Evolutionary conservation across 1,139 yeast genomes (phyloP).

Genomic region (Yamadazyma dendronema): DNA sequence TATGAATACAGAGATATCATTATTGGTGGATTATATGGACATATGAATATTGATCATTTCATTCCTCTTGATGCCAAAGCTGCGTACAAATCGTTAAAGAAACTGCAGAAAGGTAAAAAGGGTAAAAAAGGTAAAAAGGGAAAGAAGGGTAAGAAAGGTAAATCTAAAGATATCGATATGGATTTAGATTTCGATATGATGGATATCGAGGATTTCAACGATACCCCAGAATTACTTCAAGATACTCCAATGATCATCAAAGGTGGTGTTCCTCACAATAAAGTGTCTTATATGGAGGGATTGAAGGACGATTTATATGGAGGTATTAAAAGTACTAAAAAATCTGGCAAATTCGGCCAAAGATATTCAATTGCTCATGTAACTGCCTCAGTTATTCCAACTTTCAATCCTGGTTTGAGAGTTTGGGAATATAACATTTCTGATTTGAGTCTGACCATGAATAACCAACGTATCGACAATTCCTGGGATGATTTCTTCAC

Average conservation of each 20-base stretch:
- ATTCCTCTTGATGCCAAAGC: slow-evolving; percentile 70
- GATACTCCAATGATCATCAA: slow-evolving; percentile 24
- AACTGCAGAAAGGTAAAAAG: slow-evolving; percentile 14
- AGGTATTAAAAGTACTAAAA: slow-evolving; percentile 39
- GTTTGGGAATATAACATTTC: slow-evolving; percentile 84
- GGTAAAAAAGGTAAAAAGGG: slow-evolving; percentile 8
- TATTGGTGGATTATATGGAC: slow-evolving; percentile 81
- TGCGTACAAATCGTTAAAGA: slow-evolving; percentile 55
- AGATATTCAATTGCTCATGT: slow-evolving; percentile 71
- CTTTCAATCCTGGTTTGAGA: slow-evolving; percentile 78
- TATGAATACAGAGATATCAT: slow-evolving; percentile 81
- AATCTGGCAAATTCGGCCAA: slow-evolving; percentile 48
- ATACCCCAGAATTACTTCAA: slow-evolving; percentile 13
- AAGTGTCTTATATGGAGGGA: slow-evolving; percentile 58
- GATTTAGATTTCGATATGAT: slow-evolving; percentile 9
- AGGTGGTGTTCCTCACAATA: slow-evolving; percentile 68
- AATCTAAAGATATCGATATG: slow-evolving; percentile 2
- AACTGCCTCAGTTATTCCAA: slow-evolving; percentile 77
- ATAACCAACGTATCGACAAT: slow-evolving; percentile 19
- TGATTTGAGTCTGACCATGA: slow-evolving; percentile 28
- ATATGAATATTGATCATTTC: slow-evolving; percentile 86
- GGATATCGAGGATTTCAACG: slow-evolving; percentile 14
- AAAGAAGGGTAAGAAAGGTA: slow-evolving; percentile 9
- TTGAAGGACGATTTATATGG: slow-evolving; percentile 55
- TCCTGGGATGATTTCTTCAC: slow-evolving; percentile 59